phyloP scores from a whole-genome alignment of 495 filamentous ascomycete species.

The Hypoxylon perforatum region DNA sequence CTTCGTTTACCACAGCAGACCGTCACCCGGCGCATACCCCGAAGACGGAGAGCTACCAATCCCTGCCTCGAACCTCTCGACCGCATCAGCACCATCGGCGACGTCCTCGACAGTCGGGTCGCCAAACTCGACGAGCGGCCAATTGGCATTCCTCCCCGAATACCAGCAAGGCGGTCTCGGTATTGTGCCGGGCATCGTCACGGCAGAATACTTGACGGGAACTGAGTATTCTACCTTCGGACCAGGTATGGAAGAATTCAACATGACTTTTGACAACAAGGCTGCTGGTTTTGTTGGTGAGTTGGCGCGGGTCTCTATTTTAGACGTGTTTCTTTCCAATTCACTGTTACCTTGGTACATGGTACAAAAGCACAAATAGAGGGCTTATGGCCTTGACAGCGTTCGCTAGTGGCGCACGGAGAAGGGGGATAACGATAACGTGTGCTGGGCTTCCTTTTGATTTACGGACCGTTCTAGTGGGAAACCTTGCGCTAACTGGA shows the following conservation, averaged over 20 bases:
- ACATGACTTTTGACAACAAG: slow-evolving; percentile 65
- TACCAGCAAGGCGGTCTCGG: slow-evolving; percentile 74
- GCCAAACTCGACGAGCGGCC: slow-evolving; percentile 74
- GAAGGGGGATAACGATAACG: slow-evolving; percentile 4
- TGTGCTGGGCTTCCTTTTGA: slow-evolving; percentile 68
- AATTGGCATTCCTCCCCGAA: slow-evolving; percentile 66
- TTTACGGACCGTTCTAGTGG: slow-evolving; percentile 32
- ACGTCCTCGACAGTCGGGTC: slow-evolving; percentile 86
- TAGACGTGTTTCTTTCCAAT: slow-evolving; percentile 25
- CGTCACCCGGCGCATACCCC: slow-evolving; percentile 55
- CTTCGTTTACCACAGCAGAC: slow-evolving; percentile 49
- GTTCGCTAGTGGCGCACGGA: neutral
- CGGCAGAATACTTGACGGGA: slow-evolving; percentile 65
- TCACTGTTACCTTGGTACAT: neutral
- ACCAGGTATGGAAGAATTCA: slow-evolving; percentile 61
- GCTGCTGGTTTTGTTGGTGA: slow-evolving; percentile 80
- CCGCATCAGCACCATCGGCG: slow-evolving; percentile 78
- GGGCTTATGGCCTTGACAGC: neutral
- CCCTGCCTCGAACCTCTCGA: slow-evolving; percentile 71
- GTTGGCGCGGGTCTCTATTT: slow-evolving; percentile 60
- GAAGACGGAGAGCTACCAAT: slow-evolving; percentile 61
- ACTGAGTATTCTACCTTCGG: slow-evolving; percentile 67
- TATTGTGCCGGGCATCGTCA: slow-evolving; percentile 74
- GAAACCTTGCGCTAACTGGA: slow-evolving; percentile 47
- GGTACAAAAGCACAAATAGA: no score